Base-by-base conservation (phyloP, 768 basidiomycete genomes). In the Suillus decipiens region DNA sequence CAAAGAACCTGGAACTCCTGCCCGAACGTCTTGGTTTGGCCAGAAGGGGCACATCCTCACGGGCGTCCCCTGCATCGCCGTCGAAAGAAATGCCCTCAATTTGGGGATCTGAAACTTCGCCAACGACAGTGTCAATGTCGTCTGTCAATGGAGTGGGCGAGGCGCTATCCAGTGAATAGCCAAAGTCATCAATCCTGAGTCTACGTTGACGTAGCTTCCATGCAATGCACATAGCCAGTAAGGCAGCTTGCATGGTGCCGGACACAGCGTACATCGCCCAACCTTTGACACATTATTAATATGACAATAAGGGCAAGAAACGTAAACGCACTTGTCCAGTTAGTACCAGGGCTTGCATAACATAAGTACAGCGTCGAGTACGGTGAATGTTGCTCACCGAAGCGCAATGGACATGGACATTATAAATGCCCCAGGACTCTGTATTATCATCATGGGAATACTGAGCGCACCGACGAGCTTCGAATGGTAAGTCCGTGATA, bases 381-480 rank as follows among this genome's bases (percentile, higher is more conserved):
- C 42, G 41, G 33, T 34, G 22, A 58, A 43, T n/a, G 48, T 64
- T 28, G 69, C 80, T 19, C 62, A 88, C 84, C 87, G 79, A 31
- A 92, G 76, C 8, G 89, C 91, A 62, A 95, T 92, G 66, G 88
- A 92, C 5, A 89, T 65, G 7, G 93, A 90, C 89, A 98, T 96
- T n/a, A 93, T 72, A 3, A 92, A 78, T 1, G 92, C 89, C 4
- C 95, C 96, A 3, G 95, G 95, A 14, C 87, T 93, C 76, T 99
- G 96, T 17, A 99, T 92, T 55, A 86, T 77, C 96, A 99, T 98
- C 87, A 94, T 98, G 1, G 91, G 90, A 62, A 99, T 92, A 70
- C 93, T 95, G 17, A 99, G 80, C 0, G 95, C 94, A 3, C 96
- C 96, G 10, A 99, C 95, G 14, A 96, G 84, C 70, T 88, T 90